A percentile compares a stretch with the other conserved stretches of the same genome.
Conservation (phyloP, 495 filamentous ascomycete genomes). For the Annulohypoxylon maeteangense region DNA sequence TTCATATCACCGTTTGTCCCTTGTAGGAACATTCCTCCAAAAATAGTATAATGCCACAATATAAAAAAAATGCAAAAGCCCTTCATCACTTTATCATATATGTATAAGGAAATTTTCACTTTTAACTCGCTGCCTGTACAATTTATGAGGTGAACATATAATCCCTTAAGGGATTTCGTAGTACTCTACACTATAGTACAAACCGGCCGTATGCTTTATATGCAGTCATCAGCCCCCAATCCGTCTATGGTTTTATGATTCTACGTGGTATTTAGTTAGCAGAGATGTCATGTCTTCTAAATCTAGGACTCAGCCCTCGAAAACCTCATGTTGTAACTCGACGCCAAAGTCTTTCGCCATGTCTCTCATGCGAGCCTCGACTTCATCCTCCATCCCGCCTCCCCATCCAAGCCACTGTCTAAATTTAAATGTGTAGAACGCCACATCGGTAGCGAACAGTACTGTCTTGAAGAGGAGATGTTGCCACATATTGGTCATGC, state of each 20-base stretch:
- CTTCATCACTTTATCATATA: no score
- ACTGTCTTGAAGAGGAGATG: slow-evolving; percentile 86
- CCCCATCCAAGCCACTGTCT: slow-evolving; percentile 78
- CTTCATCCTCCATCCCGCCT: slow-evolving; percentile 91
- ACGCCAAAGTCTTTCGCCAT: slow-evolving; percentile 94
- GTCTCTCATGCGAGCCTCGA: slow-evolving; percentile 83
- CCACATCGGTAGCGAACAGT: slow-evolving; percentile 79
- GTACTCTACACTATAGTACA: slow-evolving; percentile 33
- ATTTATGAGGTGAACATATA: slow-evolving; percentile 5
- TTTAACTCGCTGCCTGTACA: neutral
- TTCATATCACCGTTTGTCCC: neutral
- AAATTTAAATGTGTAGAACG: slow-evolving; percentile 82
- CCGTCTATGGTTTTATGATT: slow-evolving; percentile 24
- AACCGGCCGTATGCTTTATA: slow-evolving; percentile 28
- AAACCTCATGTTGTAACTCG: slow-evolving; percentile 85
- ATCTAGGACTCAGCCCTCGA: slow-evolving; percentile 73
- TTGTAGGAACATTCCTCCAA: neutral
- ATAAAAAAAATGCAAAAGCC: neutral
- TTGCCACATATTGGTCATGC: slow-evolving; percentile 66
- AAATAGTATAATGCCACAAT: neutral
- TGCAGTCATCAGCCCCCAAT: slow-evolving; percentile 26
- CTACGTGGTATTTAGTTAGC: slow-evolving; percentile 19
- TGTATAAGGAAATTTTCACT: neutral
- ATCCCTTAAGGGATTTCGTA: slow-evolving; percentile 11
- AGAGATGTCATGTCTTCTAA: slow-evolving; percentile 17